Percentiles rank a stretch among this genome's conserved stretches.
Conservation (phyloP, 768 basidiomycete species). For the Chalciporus piperatus region DNA sequence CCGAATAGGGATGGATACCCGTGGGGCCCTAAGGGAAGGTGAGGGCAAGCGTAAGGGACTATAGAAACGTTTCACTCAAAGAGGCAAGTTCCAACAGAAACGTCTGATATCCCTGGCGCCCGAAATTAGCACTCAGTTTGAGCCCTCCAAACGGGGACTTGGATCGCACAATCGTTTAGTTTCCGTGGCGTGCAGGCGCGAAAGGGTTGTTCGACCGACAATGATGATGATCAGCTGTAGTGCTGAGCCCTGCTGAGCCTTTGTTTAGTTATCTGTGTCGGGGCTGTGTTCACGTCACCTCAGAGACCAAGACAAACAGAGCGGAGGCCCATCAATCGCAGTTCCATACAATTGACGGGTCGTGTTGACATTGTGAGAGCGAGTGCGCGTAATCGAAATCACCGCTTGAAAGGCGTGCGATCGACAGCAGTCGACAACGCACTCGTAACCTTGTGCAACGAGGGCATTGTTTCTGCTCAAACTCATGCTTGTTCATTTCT, state of each 20-base stretch:
- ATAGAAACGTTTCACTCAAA: constrained; percentile 19
- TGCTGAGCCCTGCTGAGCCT: not conserved
- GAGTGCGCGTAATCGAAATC: not conserved
- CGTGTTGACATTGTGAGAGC: constrained; percentile 10
- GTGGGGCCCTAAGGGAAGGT: constrained; percentile 6
- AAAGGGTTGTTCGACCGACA: constrained; percentile 4
- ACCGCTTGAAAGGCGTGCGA: not conserved
- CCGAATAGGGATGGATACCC: constrained; percentile 9
- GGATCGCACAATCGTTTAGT: not conserved
- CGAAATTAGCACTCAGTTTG: constrained; percentile 21
- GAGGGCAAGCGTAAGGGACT: not conserved
- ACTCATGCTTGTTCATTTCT: not conserved
- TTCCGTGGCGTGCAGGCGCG: not conserved
- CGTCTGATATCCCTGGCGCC: constrained; percentile 22
- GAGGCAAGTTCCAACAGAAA: constrained; percentile 30
- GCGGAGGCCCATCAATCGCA: not conserved
- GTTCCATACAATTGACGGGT: not conserved
- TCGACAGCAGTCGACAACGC: not conserved
- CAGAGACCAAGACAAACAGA: constrained; percentile 5
- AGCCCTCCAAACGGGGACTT: constrained; percentile 18
- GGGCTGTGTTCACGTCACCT: constrained; percentile 15
- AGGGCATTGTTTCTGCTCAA: not conserved
- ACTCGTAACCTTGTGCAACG: too few relatives aligned
- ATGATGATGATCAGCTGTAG: constrained; percentile 15
- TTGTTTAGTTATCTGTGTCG: constrained; percentile 12